Base-by-base conservation (phyloP, 306 rosid genomes). In the Ormosia emarginata region DNA sequence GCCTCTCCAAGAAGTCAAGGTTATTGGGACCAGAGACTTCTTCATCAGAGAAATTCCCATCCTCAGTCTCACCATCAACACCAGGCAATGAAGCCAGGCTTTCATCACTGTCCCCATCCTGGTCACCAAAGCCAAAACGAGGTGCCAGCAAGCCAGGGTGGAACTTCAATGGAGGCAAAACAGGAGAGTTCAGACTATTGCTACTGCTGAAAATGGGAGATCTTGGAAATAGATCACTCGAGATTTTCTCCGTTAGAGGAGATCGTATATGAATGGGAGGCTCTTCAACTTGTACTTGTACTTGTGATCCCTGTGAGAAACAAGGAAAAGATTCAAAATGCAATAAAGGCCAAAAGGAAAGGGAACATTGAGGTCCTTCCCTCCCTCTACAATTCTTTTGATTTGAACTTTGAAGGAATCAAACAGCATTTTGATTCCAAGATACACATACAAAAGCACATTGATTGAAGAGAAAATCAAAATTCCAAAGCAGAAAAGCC, bases 91-190 rank as follows among this genome's bases (percentile, higher is more conserved):
- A 92, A 61, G 80, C 87, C 2, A 88, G 43, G 68, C 92, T 89
- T 82, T 90, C 91, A 33, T 72, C 83, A 18, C 74, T 86, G 13
- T 89, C 70, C 2, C 18, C 85, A 0, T 77, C 90, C 0, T 47
- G 79, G 46, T 46, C 83, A 8, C 14, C 59, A 6, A 77, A 36
- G n/a, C 81, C 64, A 0, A 87, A 86, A 9, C 58, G 93, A 18
- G 93, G 90, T 5, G 93, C 37, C 2, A 92, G 87, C 68, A 93
- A 77, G 40, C 89, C 79, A 8, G 93, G 77, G 66, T 89, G 92
- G 79, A 92, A 91, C 72, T 93, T 95, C 32, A 90, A 80, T 0
- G 99, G 98, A 64, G 99, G 99, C 30, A 93, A 78, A 78, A 73
- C 77, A 3, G 86, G 92, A 67, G 92, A 85, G 67, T 37, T 69